phyloP scores from a whole-genome alignment of 495 filamentous ascomycete genomes.

The Penicillium roqueforti region DNA sequence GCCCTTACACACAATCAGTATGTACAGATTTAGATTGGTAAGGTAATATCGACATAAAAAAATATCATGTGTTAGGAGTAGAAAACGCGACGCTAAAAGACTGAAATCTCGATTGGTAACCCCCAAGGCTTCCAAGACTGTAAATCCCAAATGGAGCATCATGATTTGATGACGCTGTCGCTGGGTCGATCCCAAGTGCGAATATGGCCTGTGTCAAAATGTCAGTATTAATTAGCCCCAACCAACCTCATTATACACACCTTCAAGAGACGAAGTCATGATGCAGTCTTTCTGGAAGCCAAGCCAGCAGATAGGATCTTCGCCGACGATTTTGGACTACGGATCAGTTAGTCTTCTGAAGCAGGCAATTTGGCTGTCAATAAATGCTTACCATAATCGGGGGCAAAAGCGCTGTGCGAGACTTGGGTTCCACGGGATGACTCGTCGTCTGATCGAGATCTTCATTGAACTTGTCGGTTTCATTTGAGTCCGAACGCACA shows the following conservation, averaged over 20 bases:
- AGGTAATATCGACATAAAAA: neutral
- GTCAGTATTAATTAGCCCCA: neutral
- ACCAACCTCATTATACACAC: conserved; percentile 43
- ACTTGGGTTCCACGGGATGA: conserved; percentile 76
- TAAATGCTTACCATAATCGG: conserved; percentile 71
- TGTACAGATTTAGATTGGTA: neutral
- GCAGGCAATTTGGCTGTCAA: neutral
- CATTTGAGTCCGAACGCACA: conserved; percentile 63
- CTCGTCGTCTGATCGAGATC: conserved; percentile 49
- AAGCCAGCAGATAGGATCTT: conserved; percentile 83
- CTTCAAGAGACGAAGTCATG: conserved; percentile 82
- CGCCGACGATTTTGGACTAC: conserved; percentile 79
- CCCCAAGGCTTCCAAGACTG: neutral
- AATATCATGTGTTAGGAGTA: neutral
- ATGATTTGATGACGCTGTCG: conserved; percentile 43
- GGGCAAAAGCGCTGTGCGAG: conserved; percentile 80
- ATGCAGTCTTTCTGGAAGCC: conserved; percentile 88
- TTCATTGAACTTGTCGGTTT: conserved; percentile 48
- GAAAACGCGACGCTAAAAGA: neutral
- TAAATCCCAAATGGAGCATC: neutral
- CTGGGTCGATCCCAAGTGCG: conserved; percentile 80
- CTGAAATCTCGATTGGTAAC: neutral
- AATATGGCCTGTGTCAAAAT: conserved; percentile 63
- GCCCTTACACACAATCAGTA: neutral
- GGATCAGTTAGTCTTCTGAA: conserved; percentile 4